Percentiles rank a stretch among this genome's conserved stretches.
phyloP scores from a whole-genome alignment of 176 grass and related monocot species.

The Eleusine coracana region DNA sequence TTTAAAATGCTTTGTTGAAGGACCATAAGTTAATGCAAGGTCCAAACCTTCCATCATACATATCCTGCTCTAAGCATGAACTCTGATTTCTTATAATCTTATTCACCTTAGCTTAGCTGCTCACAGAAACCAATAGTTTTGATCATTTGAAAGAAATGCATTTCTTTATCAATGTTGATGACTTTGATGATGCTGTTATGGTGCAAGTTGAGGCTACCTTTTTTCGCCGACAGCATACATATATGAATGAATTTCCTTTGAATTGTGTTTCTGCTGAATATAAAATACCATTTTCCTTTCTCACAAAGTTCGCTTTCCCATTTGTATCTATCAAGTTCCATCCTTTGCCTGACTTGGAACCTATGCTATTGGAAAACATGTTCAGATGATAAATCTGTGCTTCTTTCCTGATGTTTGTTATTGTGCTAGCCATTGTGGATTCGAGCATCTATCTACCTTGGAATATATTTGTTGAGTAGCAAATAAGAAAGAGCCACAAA shows the following conservation, averaged over 20 bases:
- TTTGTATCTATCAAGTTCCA: background rate
- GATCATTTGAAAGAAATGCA: background rate
- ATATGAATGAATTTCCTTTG: background rate
- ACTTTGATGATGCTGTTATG: background rate
- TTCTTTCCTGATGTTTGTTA: background rate
- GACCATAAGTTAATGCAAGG: background rate
- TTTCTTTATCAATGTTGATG: background rate
- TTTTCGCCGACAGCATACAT: background rate
- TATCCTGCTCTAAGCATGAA: background rate
- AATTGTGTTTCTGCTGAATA: background rate
- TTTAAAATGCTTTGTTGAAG: background rate
- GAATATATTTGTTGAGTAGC: slow-evolving; percentile 24
- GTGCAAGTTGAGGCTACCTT: background rate
- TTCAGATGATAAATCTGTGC: background rate
- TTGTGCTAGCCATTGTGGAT: background rate
- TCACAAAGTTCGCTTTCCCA: background rate
- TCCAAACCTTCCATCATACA: background rate
- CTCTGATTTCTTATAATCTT: background rate
- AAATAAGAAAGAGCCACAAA: slow-evolving; percentile 10
- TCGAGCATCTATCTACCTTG: slow-evolving; percentile 25
- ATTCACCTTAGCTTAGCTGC: slow-evolving; percentile 3
- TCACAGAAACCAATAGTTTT: background rate
- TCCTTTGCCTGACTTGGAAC: background rate
- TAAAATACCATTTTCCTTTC: background rate
- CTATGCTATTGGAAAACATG: background rate